Conservation (phyloP, 768 basidiomycete genomes). For the Kwoniella botswanensis region DNA sequence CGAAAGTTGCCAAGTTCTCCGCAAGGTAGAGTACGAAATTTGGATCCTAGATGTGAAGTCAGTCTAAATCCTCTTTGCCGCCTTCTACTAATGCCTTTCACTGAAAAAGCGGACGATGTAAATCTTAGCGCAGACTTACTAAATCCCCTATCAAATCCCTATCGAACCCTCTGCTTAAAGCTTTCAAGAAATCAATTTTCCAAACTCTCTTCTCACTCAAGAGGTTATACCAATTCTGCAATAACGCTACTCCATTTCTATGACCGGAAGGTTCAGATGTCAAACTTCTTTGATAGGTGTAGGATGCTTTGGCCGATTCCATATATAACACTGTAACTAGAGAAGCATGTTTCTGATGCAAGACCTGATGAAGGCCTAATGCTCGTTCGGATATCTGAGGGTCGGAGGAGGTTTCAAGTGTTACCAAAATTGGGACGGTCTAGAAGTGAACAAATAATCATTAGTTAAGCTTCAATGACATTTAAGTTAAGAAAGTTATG, state of each 20-base stretch:
- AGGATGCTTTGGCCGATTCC: conserved; percentile 78
- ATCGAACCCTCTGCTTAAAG: conserved; percentile 81
- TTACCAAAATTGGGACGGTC: conserved; percentile 90
- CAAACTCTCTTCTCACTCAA: conserved; percentile 86
- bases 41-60: conserved; percentile 65
- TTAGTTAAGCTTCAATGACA: too few relatives aligned
- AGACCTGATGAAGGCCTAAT: conserved; percentile 73
- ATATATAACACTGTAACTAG: conserved; percentile 84
- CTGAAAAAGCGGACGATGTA: background rate
- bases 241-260: conserved; percentile 71
- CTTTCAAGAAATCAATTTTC: conserved; percentile 83
- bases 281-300: conserved; percentile 73
- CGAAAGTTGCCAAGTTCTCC: conserved; percentile 88
- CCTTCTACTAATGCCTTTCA: too few relatives aligned
- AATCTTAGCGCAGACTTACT: background rate
- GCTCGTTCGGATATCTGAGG: conserved; percentile 72
- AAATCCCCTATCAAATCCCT: conserved; percentile 60
- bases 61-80: background rate
- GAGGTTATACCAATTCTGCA: conserved; percentile 89
- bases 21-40: conserved; percentile 90
- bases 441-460: conserved; percentile 48
- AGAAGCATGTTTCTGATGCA: conserved; percentile 88
- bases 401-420: conserved; percentile 83
- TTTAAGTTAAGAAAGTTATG: background rate
- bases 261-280: conserved; percentile 57